Base-by-base conservation (phyloP, 1,284 basidiomycete genomes). In the Boletus mariae region DNA sequence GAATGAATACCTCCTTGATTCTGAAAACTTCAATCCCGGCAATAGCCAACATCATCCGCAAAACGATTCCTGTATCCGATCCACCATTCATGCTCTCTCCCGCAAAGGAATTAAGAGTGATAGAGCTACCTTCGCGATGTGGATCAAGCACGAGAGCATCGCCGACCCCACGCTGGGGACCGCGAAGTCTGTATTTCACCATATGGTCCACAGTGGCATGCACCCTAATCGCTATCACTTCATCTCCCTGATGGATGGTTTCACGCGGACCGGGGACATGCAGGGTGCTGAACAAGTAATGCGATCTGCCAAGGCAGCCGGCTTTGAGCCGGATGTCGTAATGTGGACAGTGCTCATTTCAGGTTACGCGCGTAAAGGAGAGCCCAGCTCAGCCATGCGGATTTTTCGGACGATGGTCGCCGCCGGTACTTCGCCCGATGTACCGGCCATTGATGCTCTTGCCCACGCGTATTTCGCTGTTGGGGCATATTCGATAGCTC, bases 301-400 rank as follows among this genome's bases (percentile, higher is more conserved):
- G 72, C 68, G 66, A 51, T 66, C 77, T 15, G 82, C 84, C 29
- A 61, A 66, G 42, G 65, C 70, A 41, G 71, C 75, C 5, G 82
- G 82, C 15, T 66, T 84, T 47, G 68, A 70, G 37, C 78, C 81
- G 15, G 81, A 82, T 59, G 76, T 80, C 17, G 77, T 83, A 47
- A 80, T 87, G 78, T 87, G 82, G 72, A 91, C 88, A 20, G 83
- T 85, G 57, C 75, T 91, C 58, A 83, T 91, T 56, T 72, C 74
- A 28, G 87, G 84, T 3, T 79, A 85, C 66, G 85, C 80, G 17
- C 79, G 80, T 34, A 73, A 73, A 53, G 77, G 79, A n/a, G 71
- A 82, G 38, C 78, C 87, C 7, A 68, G 71, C 4, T 63, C 70
- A 20, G 85, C 87, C 1, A 69, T 81, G 60, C 71, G 69, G 34